Conservation (phyloP, 306 rosid species). For the Comarum palustre region DNA sequence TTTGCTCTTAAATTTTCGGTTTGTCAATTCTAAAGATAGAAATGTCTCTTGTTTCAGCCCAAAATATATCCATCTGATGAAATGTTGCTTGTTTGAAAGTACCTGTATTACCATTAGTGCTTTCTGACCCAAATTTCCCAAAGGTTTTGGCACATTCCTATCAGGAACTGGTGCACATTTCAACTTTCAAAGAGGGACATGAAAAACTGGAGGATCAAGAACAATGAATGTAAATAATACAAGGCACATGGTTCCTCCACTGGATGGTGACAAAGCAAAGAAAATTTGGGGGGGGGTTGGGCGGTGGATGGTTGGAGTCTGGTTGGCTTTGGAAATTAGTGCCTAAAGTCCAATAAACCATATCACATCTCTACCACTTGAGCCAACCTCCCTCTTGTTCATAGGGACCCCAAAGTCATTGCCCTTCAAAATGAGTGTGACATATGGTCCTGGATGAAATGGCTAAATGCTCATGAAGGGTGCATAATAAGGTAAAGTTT, state of each 20-base stretch:
- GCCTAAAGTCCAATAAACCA: conserved; percentile 21
- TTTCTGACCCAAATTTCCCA: conserved; percentile 11
- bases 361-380: conserved; percentile 5
- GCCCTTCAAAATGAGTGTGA: background rate
- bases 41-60: background rate
- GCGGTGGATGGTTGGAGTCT: conserved; percentile 3
- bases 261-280: conserved; percentile 1
- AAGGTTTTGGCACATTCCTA: background rate
- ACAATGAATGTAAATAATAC: background rate
- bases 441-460: conserved; percentile 10
- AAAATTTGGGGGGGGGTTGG: too few species aligned
- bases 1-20: background rate
- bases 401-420: conserved; percentile 7
- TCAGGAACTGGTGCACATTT: conserved; percentile 14
- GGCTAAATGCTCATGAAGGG: background rate
- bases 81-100: conserved; percentile 4
- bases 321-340: conserved; percentile 21
- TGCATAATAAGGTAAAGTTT: background rate
- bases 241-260: conserved; percentile 16
- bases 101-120: background rate
- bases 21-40: background rate
- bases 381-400: conserved; percentile 4
- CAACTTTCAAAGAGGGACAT: conserved; percentile 13
- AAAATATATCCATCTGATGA: background rate
- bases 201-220: conserved; percentile 11